Conservation (phyloP, 495 filamentous ascomycete species). For the Penicillium egyptiacum region DNA sequence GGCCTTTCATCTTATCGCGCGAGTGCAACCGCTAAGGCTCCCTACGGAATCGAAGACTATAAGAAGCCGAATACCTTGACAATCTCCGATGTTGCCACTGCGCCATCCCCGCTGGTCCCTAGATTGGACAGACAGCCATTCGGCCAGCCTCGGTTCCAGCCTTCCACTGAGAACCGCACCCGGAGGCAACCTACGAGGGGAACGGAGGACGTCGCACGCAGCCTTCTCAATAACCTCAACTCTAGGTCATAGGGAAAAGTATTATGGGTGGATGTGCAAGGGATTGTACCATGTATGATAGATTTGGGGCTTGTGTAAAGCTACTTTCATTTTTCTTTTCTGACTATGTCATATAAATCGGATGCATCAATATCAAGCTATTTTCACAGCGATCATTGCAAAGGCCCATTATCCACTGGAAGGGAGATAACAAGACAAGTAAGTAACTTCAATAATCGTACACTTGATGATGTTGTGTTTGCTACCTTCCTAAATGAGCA, state of each 20-base stretch:
- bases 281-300: slow-evolving; percentile 42
- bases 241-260: slow-evolving; percentile 2
- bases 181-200: slow-evolving; percentile 17
- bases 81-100: slow-evolving; percentile 31
- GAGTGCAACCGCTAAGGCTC: slow-evolving; percentile 43
- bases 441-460: background rate
- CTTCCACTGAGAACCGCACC: background rate
- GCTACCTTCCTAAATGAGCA: background rate
- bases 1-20: slow-evolving; percentile 49
- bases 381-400: slow-evolving; percentile 5
- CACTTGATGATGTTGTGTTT: background rate
- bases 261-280: slow-evolving; percentile 14
- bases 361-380: slow-evolving; percentile 24
- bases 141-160: slow-evolving; percentile 20
- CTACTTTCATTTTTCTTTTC: slow-evolving; percentile 27
- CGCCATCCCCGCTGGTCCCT: slow-evolving; percentile 31
- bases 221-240: slow-evolving; percentile 34
- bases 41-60: slow-evolving; percentile 49
- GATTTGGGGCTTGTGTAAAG: slow-evolving; percentile 36
- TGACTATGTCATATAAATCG: slow-evolving; percentile 37
- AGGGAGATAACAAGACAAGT: background rate
- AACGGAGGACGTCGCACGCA: slow-evolving; percentile 37
- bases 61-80: slow-evolving; percentile 26
- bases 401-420: background rate
- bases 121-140: slow-evolving; percentile 31